phyloP scores from a whole-genome alignment of 441 rosid genomes.

The Populus hybrid region DNA sequence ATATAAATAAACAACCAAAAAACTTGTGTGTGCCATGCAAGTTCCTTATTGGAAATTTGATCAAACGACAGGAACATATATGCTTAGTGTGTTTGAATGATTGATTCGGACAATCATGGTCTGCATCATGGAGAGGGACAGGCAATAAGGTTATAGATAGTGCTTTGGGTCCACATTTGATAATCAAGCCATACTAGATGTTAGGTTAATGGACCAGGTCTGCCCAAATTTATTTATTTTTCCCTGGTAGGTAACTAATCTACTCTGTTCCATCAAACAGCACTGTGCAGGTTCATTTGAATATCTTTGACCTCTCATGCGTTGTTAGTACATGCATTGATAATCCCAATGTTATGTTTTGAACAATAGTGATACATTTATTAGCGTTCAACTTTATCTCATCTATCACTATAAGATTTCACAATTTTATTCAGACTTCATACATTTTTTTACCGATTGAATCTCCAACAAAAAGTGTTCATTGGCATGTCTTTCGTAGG shows the following conservation, averaged over 20 bases:
- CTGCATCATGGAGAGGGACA: conserved; percentile 8
- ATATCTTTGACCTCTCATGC: background rate
- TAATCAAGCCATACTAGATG: background rate
- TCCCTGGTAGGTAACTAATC: conserved; percentile 1
- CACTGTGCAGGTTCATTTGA: background rate
- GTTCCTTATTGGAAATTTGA: conserved; percentile 7
- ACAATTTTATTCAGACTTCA: too few species aligned
- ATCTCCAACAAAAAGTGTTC: too few species aligned
- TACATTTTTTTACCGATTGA: too few species aligned
- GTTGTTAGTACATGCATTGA: background rate
- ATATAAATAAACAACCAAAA: background rate
- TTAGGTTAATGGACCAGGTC: background rate
- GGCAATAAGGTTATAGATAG: background rate
- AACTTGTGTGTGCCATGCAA: background rate
- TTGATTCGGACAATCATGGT: conserved; percentile 18
- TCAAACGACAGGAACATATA: background rate
- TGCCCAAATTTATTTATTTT: background rate
- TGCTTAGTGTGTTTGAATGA: conserved; percentile 14
- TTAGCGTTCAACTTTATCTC: too few species aligned
- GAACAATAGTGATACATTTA: background rate
- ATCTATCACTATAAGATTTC: too few species aligned
- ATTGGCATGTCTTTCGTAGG: too few species aligned
- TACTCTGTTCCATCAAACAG: background rate
- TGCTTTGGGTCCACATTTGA: conserved; percentile 14
- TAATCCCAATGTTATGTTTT: background rate